phyloP scores from a whole-genome alignment of 2,329 filamentous ascomycete species.

The Dichotomopilus funicola region DNA sequence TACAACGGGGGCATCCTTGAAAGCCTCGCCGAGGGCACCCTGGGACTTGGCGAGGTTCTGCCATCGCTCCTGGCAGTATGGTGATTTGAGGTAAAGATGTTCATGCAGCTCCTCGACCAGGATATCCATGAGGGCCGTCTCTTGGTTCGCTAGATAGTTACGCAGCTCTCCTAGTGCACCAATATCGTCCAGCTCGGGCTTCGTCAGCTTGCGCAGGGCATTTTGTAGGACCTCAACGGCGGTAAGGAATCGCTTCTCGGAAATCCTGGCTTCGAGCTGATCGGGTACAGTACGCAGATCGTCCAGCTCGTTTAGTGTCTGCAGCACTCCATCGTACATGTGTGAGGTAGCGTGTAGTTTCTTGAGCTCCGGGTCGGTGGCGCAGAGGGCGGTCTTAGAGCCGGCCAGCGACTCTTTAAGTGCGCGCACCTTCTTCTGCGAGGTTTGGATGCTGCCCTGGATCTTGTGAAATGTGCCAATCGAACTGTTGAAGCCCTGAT shows the following conservation, averaged over 20 bases:
- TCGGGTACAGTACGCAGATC: constrained; percentile 85
- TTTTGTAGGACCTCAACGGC: constrained; percentile 90
- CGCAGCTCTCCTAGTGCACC: constrained; percentile 81
- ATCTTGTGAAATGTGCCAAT: constrained; percentile 99
- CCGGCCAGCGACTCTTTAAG: constrained; percentile 77
- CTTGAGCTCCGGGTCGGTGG: constrained; percentile 84
- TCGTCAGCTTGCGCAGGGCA: constrained; percentile 74
- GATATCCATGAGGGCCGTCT: constrained; percentile 86
- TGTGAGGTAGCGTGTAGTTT: constrained; percentile 82
- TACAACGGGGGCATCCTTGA: constrained; percentile 40
- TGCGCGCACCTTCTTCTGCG: constrained; percentile 75
- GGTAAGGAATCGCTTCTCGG: constrained; percentile 88
- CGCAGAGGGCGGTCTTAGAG: constrained; percentile 74
- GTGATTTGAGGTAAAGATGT: constrained; percentile 94
- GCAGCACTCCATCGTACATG: constrained; percentile 83
- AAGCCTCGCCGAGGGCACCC: constrained; percentile 33
- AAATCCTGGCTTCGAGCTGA: constrained; percentile 87
- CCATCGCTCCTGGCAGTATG: constrained; percentile 95
- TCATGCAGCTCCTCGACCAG: constrained; percentile 96
- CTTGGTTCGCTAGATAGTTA: constrained; percentile 86
- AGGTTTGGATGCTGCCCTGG: constrained; percentile 82
- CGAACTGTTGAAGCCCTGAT: constrained; percentile 98
- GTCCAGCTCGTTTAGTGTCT: constrained; percentile 76
- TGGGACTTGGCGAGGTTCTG: constrained; percentile 70
- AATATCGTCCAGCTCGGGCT: constrained; percentile 85